Evolutionary conservation across 2,329 filamentous ascomycete species (phyloP).

Genomic region (Calonectria henricotiae): DNA sequence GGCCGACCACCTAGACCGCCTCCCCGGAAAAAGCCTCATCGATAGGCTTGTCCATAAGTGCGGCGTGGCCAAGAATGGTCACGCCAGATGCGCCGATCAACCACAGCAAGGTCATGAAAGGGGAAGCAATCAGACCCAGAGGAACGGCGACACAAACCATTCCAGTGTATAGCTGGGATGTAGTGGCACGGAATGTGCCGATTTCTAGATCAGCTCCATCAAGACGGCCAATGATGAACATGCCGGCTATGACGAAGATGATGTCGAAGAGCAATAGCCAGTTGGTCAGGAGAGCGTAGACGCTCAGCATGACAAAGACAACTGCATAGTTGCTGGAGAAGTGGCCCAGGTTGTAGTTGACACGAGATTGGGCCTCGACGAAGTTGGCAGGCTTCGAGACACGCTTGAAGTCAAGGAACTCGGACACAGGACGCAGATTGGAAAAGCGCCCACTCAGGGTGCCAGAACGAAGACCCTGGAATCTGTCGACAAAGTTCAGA

Average conservation of each 20-base stretch:
- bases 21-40: conserved; percentile 99
- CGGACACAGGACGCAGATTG: conserved; percentile 90
- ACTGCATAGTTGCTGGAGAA: conserved; percentile 99
- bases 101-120: conserved; percentile 91
- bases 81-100: conserved; percentile 96
- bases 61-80: conserved; percentile 93
- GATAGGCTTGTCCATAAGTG: conserved; percentile 98
- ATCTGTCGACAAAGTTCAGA: conserved; percentile 88
- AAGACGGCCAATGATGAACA: conserved; percentile 93
- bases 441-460: conserved; percentile 88
- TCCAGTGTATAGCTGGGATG: conserved; percentile 94
- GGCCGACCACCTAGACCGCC: conserved; percentile 99
- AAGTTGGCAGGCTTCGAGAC: conserved; percentile 96
- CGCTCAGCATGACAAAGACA: conserved; percentile 93
- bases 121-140: conserved; percentile 87
- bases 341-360: conserved; percentile 97
- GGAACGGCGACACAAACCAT: conserved; percentile 88
- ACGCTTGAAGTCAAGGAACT: conserved; percentile 97
- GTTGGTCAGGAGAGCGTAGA: conserved; percentile 96
- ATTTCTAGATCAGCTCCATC: conserved; percentile 91
- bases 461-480: conserved; percentile 86
- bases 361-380: conserved; percentile 87
- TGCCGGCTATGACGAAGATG: conserved; percentile 85
- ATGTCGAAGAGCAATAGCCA: conserved; percentile 92
- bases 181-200: conserved; percentile 85